These are phyloP conservation scores for Corchorus capsularis DNA, from an alignment of 345 rosid genomes.

Conservation along the genomic window DNA sequence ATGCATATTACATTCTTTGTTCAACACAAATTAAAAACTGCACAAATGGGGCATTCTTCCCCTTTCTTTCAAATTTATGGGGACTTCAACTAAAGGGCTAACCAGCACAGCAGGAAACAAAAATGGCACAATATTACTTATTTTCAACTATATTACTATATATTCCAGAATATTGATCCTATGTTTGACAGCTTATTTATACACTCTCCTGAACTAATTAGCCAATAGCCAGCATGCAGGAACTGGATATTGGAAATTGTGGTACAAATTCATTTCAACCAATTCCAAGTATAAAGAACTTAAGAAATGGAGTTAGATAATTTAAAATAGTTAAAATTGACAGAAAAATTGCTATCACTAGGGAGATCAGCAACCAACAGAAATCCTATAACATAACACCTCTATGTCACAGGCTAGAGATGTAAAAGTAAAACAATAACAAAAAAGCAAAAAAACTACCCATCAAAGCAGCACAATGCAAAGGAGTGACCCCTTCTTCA, in stretches of 20 bases:
- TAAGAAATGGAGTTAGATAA: too few species aligned
- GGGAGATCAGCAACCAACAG: too few species aligned
- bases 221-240: slow-evolving; percentile 1
- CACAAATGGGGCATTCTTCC: not conserved
- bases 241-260: not conserved
- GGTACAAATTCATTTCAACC: not conserved
- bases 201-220: not conserved
- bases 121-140: not conserved
- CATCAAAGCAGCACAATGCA: too few species aligned
- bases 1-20: not conserved
- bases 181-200: not conserved
- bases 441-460: too few species aligned
- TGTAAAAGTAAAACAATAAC: too few species aligned
- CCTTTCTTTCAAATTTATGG: slow-evolving; percentile 1
- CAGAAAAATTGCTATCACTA: too few species aligned
- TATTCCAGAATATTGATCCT: not conserved
- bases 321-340: too few species aligned
- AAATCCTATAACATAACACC: too few species aligned
- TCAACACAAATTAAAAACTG: not conserved
- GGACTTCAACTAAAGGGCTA: not conserved
- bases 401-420: too few species aligned
- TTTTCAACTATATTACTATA: not conserved
- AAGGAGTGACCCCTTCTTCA: too few species aligned
- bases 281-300: not conserved
- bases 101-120: not conserved